Conservation (phyloP, 208 protist species). For the Crithidia expoeki region DNA sequence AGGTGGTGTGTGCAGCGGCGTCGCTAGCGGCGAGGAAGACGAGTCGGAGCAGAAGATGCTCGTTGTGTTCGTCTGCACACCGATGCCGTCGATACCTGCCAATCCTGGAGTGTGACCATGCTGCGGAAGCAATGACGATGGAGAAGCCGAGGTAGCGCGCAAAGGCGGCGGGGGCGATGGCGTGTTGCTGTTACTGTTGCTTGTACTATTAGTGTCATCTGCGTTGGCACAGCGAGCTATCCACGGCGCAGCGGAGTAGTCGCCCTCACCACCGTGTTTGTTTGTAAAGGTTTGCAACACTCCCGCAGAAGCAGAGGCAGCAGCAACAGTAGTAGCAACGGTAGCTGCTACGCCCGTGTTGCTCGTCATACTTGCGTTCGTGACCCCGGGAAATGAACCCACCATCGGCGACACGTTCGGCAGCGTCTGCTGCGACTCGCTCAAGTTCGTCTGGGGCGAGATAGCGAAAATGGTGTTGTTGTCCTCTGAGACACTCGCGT, state of each 20-base stretch:
- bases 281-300: too few relatives aligned
- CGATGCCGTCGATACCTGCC: too few relatives aligned
- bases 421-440: constrained; percentile 23
- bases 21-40: constrained; percentile 13
- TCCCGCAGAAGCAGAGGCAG: not conserved
- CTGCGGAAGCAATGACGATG: too few relatives aligned
- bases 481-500: constrained; percentile 18
- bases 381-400: constrained; percentile 8
- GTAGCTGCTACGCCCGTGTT: not conserved
- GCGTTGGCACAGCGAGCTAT: constrained; percentile 3
- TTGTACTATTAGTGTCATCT: not conserved
- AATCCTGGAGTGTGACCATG: too few relatives aligned
- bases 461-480: constrained; percentile 21
- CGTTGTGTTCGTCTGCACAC: too few relatives aligned
- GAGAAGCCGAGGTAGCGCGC: not conserved
- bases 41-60: constrained; percentile 1
- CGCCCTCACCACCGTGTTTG: not conserved
- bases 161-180: not conserved
- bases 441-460: constrained; percentile 17
- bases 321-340: not conserved
- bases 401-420: constrained; percentile 10
- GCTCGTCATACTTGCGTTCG: constrained; percentile 18
- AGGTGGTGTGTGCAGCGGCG: constrained; percentile 13
- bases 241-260: not conserved
- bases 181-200: constrained; percentile 4